phyloP scores from a whole-genome alignment of 352 stramenopile genomes.

The Phytophthora cactorum region DNA sequence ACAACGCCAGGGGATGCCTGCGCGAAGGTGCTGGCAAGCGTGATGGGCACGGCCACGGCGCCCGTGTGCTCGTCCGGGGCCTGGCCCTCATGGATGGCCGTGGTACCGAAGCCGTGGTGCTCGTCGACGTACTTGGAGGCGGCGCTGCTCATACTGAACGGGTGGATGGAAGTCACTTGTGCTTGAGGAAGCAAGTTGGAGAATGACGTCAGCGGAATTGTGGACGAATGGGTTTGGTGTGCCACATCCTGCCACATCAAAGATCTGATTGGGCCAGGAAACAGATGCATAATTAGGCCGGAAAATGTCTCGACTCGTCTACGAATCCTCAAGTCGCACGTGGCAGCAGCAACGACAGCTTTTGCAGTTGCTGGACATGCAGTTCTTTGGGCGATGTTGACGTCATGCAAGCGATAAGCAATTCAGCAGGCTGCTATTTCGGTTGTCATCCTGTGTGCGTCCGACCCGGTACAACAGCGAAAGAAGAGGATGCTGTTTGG shows the following conservation, averaged over 20 bases:
- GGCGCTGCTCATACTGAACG: conserved; percentile 48
- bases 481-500: background rate
- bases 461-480: background rate
- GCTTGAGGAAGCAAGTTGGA: conserved; percentile 21
- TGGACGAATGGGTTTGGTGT: conserved; percentile 14
- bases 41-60: conserved; percentile 91
- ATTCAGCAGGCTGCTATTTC: background rate
- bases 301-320: conserved; percentile 6
- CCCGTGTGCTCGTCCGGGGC: conserved; percentile 76
- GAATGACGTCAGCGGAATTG: conserved; percentile 23
- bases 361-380: background rate
- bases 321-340: background rate
- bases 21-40: conserved; percentile 92
- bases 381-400: conserved; percentile 1
- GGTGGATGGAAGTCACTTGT: background rate
- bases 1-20: conserved; percentile 80
- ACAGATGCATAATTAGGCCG: background rate
- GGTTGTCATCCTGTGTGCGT: conserved; percentile 2
- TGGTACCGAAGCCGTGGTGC: conserved; percentile 85
- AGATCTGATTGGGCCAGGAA: conserved; percentile 1
- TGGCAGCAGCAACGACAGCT: too few species aligned
- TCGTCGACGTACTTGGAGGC: conserved; percentile 71
- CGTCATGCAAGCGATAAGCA: background rate
- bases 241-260: conserved; percentile 1
- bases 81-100: conserved; percentile 86